Conservation (phyloP, 164 flowering plant genomes). For the Stephania yunnanensis region DNA sequence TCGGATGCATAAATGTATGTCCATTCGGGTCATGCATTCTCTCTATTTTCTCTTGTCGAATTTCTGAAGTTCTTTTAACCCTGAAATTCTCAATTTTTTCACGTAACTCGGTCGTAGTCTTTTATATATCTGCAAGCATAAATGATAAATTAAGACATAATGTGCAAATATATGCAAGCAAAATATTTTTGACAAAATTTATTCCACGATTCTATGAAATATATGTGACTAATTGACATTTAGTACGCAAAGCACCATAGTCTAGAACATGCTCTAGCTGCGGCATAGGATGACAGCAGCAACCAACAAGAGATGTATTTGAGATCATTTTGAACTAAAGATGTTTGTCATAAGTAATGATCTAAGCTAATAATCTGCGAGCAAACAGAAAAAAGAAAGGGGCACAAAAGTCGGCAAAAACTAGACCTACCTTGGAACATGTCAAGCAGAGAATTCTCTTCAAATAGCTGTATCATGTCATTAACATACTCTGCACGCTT, state of each 20-base stretch:
- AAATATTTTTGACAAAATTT: neutral
- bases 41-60: conserved; percentile 10
- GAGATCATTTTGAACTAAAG: neutral
- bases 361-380: neutral
- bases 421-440: conserved; percentile 49
- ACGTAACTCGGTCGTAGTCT: conserved; percentile 12
- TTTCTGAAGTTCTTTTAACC: conserved; percentile 11
- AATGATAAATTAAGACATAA: neutral
- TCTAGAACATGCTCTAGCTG: neutral
- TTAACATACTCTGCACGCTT: conserved; percentile 33
- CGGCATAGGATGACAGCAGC: neutral
- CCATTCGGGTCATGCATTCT: conserved; percentile 2
- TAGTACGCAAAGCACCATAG: neutral
- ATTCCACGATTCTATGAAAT: neutral
- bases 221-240: neutral
- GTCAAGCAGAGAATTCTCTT: conserved; percentile 33
- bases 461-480: conserved; percentile 46
- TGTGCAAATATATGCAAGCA: neutral
- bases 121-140: conserved; percentile 15
- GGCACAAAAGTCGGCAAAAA: neutral
- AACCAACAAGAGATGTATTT: neutral
- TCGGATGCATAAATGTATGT: neutral
- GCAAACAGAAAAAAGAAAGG: neutral
- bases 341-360: neutral
- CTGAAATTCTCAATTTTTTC: conserved; percentile 12